phyloP scores from a whole-genome alignment of 2,329 filamentous ascomycete genomes.

The Rhynchosporium agropyri region DNA sequence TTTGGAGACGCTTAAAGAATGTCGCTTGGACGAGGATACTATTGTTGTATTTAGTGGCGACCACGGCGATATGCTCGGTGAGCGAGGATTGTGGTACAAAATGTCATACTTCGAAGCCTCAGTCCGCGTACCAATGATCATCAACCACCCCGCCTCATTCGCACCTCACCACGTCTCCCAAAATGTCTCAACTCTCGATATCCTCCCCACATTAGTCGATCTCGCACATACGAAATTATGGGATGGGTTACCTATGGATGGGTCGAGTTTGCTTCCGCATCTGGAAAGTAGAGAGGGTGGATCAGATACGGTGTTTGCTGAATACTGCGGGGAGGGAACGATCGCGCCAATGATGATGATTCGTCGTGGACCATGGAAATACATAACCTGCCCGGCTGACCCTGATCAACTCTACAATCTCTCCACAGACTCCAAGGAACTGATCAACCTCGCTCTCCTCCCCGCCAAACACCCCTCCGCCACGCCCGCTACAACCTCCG shows the following conservation, averaged over 20 bases:
- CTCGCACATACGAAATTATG: slow-evolving; percentile 73
- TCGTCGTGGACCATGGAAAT: slow-evolving; percentile 86
- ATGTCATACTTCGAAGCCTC: slow-evolving; percentile 97
- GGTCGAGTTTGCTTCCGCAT: slow-evolving; percentile 78
- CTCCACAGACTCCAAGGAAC: slow-evolving; percentile 56
- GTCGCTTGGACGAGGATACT: slow-evolving; percentile 79
- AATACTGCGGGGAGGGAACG: slow-evolving; percentile 94
- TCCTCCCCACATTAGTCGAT: slow-evolving; percentile 86
- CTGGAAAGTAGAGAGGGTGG: slow-evolving; percentile 64
- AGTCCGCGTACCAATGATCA: slow-evolving; percentile 82
- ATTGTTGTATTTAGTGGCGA: slow-evolving; percentile 92
- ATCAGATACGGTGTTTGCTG: slow-evolving; percentile 87
- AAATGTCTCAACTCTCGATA: slow-evolving; percentile 89
- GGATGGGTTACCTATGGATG: slow-evolving; percentile 79
- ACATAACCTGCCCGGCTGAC: slow-evolving; percentile 82
- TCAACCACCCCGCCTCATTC: slow-evolving; percentile 79
- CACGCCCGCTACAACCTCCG: slow-evolving; percentile 39
- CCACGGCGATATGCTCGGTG: slow-evolving; percentile 94
- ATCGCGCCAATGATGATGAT: slow-evolving; percentile 94
- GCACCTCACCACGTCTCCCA: slow-evolving; percentile 73
- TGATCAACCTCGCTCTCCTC: slow-evolving; percentile 46
- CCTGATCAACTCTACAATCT: slow-evolving; percentile 85
- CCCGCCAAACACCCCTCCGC: slow-evolving; percentile 42
- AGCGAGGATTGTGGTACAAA: slow-evolving; percentile 93
- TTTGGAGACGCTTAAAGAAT: slow-evolving; percentile 75